Evolutionary conservation across 2,329 filamentous ascomycete genomes (phyloP), one percentile per base, ranked within the genome.

Genomic region (Trichoderma endophyticum): DNA sequence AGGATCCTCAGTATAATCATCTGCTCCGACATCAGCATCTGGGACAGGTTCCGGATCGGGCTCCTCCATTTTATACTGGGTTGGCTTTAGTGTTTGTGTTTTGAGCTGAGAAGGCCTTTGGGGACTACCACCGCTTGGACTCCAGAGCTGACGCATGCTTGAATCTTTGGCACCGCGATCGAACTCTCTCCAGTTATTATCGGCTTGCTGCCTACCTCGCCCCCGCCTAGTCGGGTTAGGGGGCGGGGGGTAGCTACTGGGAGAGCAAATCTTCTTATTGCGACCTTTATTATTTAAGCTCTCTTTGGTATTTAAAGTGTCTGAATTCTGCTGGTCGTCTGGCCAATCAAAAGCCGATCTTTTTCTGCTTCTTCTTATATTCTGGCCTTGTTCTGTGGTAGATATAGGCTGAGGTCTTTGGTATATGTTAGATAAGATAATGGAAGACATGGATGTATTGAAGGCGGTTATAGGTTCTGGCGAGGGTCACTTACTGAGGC

Each of bases 211-310:
- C 7, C 36, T 43, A 15, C 36, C 36, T 7, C 15, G 14, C 15
- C 6, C 15, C 12, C 36, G 36, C 7, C 36, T 39, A 39, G 2
- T 39, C 1, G 36, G 15, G 2, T 1, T 18, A 18, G 15, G 4
- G 5, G 15, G 36, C 2, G 36, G 36, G 15, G 36, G 15, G 5
- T 1, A 39, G 15, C 36, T 39, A 6, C 14, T 15, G 5, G 36
- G 36, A 39, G 36, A 43, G 14, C 2, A 18, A 43, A 18, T 7
- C 6, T 43, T 43, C 15, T 18, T 43, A 15, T 43, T 43, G 36
- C 6, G 15, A 28, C 73, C 75, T 3, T 65, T 70, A 60, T 73
- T 73, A 12, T 70, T 64, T 21, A 75, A 74, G 1, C 71, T 43
- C 5, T 21, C 66, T 12, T 75, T 71, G 7, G 56, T 9, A 51